phyloP scores from a whole-genome alignment of 164 flowering plant genomes.

The Liquidambar formosana region DNA sequence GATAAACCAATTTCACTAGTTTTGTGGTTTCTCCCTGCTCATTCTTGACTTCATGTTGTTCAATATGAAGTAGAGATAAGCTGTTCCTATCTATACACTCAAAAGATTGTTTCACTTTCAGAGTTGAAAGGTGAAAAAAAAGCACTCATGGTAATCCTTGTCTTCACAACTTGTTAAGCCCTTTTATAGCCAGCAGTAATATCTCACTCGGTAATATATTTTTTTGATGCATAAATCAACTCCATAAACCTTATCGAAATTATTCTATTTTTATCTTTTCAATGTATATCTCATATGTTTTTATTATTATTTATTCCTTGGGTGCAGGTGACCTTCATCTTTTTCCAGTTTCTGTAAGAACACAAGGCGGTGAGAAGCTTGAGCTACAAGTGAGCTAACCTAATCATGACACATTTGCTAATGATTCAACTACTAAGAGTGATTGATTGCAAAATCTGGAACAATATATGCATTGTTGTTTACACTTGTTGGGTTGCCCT shows the following conservation, averaged over 20 bases:
- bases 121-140: too few relatives aligned
- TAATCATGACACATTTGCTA: neutral
- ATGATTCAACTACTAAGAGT: neutral
- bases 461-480: neutral
- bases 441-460: neutral
- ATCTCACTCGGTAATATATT: too few relatives aligned
- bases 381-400: slow-evolving; percentile 75
- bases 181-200: too few relatives aligned
- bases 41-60: too few relatives aligned
- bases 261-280: neutral
- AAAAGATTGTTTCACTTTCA: too few relatives aligned
- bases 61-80: too few relatives aligned
- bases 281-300: neutral
- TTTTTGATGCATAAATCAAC: neutral
- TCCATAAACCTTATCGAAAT: neutral
- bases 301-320: neutral
- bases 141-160: too few relatives aligned
- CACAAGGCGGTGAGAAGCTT: slow-evolving; percentile 84
- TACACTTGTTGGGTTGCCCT: neutral
- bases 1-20: neutral
- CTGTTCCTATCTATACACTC: too few relatives aligned
- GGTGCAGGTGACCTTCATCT: slow-evolving; percentile 84
- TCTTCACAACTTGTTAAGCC: too few relatives aligned
- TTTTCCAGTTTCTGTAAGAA: slow-evolving; percentile 82
- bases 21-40: neutral